Evolutionary conservation across 768 basidiomycete species (phyloP).

Genomic region (Trametes coccinea): DNA sequence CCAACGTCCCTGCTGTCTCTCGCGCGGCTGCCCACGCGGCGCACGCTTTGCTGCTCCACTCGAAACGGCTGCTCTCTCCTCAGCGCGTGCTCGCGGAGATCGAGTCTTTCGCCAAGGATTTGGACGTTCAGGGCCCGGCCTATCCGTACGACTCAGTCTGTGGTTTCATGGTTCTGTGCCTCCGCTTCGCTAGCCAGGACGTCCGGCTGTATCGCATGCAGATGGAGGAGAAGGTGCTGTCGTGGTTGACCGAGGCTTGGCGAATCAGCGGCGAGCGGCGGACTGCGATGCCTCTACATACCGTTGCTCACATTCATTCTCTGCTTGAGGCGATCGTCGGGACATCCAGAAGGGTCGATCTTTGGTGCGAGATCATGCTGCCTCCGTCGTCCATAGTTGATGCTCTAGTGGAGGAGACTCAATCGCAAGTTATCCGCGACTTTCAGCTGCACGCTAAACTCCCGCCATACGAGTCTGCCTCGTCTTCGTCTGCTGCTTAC

Average conservation of each 20-base stretch:
- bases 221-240: conserved; percentile 82
- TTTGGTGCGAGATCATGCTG: conserved; percentile 53
- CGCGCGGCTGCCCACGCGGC: conserved; percentile 80
- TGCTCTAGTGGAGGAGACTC: conserved; percentile 57
- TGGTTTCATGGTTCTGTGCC: conserved; percentile 67
- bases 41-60: conserved; percentile 50
- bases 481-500: neutral
- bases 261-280: conserved; percentile 36
- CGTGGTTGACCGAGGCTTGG: conserved; percentile 82
- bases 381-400: conserved; percentile 71
- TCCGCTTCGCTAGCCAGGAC: conserved; percentile 77
- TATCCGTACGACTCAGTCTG: conserved; percentile 91
- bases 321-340: conserved; percentile 69
- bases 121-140: conserved; percentile 88
- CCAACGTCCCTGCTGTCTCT: conserved; percentile 65
- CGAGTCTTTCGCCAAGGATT: conserved; percentile 74
- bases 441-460: conserved; percentile 69
- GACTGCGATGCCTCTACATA: conserved; percentile 51
- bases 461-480: conserved; percentile 38
- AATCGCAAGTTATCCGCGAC: conserved; percentile 61
- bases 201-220: conserved; percentile 81
- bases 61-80: conserved; percentile 47
- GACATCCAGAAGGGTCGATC: conserved; percentile 44
- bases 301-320: conserved; percentile 58
- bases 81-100: conserved; percentile 70